Evolutionary conservation across 208 protist genomes (phyloP), one percentile per base, ranked within the genome.

Genomic region (Vickermania ingenoplastis): DNA sequence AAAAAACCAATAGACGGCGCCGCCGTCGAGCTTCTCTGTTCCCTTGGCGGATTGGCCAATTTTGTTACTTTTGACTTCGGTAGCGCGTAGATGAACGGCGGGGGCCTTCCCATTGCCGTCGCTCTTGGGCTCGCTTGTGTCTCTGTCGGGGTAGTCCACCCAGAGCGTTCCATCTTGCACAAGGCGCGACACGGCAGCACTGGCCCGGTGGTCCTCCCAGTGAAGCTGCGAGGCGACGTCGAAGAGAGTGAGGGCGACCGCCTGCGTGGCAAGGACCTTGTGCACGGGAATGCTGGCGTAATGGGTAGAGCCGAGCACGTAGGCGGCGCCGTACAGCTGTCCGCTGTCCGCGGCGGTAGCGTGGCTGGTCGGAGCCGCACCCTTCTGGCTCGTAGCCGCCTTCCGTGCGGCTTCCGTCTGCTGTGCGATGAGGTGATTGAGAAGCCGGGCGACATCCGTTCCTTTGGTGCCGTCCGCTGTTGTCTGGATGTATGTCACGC

Each of bases 91-190:
- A 1, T 1, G 22, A 49, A 24, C 25, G 4, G 14, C 22, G 22
- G 36, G 14, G 28, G 30, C 26, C 24, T 14, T 3, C 17, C 48
- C 60, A 24, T 17, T 11, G n/a, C 55, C 52, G 29, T 45, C 51
- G 52, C 50, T 52, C 5, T 26, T 48, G n/a, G n/a, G n/a, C n/a
- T n/a, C n/a, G n/a, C n/a, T n/a, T n/a, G n/a, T n/a, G n/a, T n/a
- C n/a, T n/a, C n/a, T n/a, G 13, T 65, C 41, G 24, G 63, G 61
- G 25, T 78, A 64, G 17, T 90, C 82, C 14, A 94, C 70, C 85
- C 88, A 94, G 26, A 89, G 81, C 13, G 83, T 77, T 17, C 88
- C 88, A 14, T 81, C 75, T 54, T 91, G 84, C 59, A 94, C 74
- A 67, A 89, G 74, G 5, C 79, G 68, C 67, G 77, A 52, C 31